Base-by-base conservation (phyloP, 2,329 filamentous ascomycete species). In the Paecilomyces sp. region DNA sequence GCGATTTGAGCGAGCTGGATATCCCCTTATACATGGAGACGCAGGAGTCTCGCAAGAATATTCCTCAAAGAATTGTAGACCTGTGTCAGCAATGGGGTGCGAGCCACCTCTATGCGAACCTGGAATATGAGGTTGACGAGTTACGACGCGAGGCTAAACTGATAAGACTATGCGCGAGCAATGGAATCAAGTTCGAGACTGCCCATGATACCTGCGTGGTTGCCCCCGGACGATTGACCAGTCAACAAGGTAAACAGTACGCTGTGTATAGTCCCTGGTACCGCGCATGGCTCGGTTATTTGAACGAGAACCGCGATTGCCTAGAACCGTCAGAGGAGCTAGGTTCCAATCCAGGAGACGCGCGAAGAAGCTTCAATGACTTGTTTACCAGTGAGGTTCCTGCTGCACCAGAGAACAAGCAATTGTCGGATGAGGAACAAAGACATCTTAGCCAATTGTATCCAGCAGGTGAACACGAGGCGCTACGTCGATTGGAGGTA, bases 111-210 rank as follows among this genome's bases (percentile, higher is more conserved):
- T 95, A 86, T 67, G 86, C 89, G 55, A 96, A 96, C 69, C 85
- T 92, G 60, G 92, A 96, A 71, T 96, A 96, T 68, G 92, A 96
- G 72, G 91, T 95, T 0, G 92, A 97, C 69, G 92, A 96, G 75
- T 75, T 96, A 60, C 81, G 92, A 52, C 82, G 92, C 5, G 92
- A 97, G 67, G 85, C 86, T 1, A 79, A 79, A 30, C 75, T 96
- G 67, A 81, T 90, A 0, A 81, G 78, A 30, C 72, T 80, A 50
- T 84, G 88, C 61, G 75, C 88, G 1, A 80, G 85, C 15, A 83
- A 82, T 12, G 87, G 84, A 0, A 84, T 93, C 54, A 80, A 83
- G 1, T 86, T 95, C 65, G 82, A 87, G n/a, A 83, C 87, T 0
- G 80, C 88, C 1, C 90, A 92, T 61, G 92, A 96, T 72, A 90